Conservation (phyloP, 139 green algal species). For the Micractinium sp. region DNA sequence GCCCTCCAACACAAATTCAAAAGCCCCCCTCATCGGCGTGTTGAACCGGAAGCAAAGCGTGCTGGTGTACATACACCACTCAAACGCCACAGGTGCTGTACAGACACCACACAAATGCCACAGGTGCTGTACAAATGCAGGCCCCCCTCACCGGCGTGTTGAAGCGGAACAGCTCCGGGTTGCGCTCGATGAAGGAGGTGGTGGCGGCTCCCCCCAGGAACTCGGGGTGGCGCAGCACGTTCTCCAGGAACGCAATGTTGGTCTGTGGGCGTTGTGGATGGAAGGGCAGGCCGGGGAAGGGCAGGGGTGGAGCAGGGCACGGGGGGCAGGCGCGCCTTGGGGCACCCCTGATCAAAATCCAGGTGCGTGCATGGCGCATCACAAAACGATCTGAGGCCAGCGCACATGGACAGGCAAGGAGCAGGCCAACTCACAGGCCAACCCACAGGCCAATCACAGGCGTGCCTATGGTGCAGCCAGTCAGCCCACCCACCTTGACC, state of each 20-base stretch:
- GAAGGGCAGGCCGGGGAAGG: not conserved
- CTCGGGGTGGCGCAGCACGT: conserved; percentile 88
- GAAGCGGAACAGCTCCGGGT: conserved; percentile 71
- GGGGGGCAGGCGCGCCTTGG: not conserved
- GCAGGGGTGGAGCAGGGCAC: not conserved
- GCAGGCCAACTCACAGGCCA: not conserved
- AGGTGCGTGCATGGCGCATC: too few species aligned
- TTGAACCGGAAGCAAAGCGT: too few species aligned
- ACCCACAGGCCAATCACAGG: not conserved
- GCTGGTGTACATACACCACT: too few species aligned
- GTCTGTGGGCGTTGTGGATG: conserved; percentile 51
- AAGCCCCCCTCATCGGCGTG: too few species aligned
- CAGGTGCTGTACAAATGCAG: too few species aligned
- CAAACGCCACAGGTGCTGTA: too few species aligned
- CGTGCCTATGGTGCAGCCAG: not conserved
- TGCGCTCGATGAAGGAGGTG: conserved; percentile 88
- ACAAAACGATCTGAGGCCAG: not conserved
- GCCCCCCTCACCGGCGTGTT: not conserved
- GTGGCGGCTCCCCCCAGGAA: conserved; percentile 78
- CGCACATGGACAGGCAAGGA: not conserved
- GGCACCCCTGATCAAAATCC: too few species aligned
- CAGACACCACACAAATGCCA: too few species aligned
- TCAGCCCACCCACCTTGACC: conserved; percentile 68
- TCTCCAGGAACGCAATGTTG: conserved; percentile 93
- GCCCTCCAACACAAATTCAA: too few species aligned